Evolutionary conservation across 2,329 filamentous ascomycete genomes (phyloP), one percentile per base, ranked within the genome.

Genomic region (Neofusicoccum umdonicola): DNA sequence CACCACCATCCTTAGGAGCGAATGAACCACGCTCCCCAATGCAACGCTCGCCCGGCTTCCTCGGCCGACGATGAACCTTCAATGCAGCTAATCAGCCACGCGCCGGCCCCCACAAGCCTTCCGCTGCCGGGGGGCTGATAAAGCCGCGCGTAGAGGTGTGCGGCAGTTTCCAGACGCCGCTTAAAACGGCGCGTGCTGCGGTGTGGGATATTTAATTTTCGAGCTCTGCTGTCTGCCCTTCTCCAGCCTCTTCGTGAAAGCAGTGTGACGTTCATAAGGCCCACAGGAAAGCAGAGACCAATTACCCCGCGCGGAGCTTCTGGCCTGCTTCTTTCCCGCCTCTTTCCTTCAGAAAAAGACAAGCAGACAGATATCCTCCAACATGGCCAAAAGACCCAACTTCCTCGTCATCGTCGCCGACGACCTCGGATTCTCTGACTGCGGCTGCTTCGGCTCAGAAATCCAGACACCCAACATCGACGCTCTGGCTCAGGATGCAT

Each of bases 391-490:
- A 64, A 81, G 82, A 41, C 85, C 85, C 19, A 87, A 87, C 71
- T 87, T 87, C 74, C 82, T 88, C 63, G 78, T 87, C 68, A 80
- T 86, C 66, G 80, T 86, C 48, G 84, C 84, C 35, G 84, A 86
- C 71, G 84, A 87, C 70, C 77, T 87, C n/a, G 85, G 85, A 13
- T 87, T 86, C 77, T 83, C 82, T 45, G 86, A 88, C 68, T 79
- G 85, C 22, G 82, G 82, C 56, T 83, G 83, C 70, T 88, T 85
- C 69, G 86, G 86, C 48, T 81, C 83, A 66, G 85, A 88, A 73
- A 88, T 88, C 68, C 79, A 80, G 39, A 88, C 86, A 0, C 85
- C 86, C 0, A 83, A 85, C 69, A 78, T 88, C 44, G 84, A 88
- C 74, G 81, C 81, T 65, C 71, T 78, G n/a, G 75, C 76, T 39